Percentiles rank a stretch among this genome's conserved stretches.
These are phyloP conservation scores for Penicillium angulare DNA, from an alignment of 495 filamentous ascomycete genomes.

Conservation along the genomic window DNA sequence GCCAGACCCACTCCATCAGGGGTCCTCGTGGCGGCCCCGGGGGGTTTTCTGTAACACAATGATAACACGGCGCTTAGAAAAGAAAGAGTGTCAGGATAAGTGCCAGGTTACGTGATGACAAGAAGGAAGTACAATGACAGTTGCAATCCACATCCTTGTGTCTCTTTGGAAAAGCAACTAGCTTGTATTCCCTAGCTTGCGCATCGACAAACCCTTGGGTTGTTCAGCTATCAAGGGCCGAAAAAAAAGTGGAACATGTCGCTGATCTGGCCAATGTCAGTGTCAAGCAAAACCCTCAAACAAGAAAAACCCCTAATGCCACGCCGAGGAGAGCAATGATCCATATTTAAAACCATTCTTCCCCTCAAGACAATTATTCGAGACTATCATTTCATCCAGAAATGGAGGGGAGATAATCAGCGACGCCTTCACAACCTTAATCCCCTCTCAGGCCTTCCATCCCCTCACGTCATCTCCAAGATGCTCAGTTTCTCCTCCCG, in stretches of 20 bases:
- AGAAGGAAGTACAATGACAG: constrained; percentile 2
- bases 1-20: constrained; percentile 19
- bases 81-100: not conserved
- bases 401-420: constrained; percentile 13
- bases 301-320: constrained; percentile 8
- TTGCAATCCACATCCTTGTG: not conserved
- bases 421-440: not conserved
- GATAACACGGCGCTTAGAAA: constrained; percentile 6
- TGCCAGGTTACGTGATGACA: not conserved
- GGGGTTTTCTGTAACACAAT: no score
- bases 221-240: not conserved
- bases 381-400: no score
- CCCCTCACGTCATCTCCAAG: not conserved
- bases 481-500: constrained; percentile 24
- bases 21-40: constrained; percentile 11
- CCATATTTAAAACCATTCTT: not conserved
- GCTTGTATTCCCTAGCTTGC: not conserved
- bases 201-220: not conserved
- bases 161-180: not conserved
- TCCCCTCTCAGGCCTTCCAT: not conserved
- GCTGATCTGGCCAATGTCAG: constrained; percentile 14
- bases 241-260: constrained; percentile 3
- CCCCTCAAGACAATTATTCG: not conserved
- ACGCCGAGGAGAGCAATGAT: not conserved
- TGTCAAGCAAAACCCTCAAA: constrained; percentile 6